phyloP scores from a whole-genome alignment of 345 rosid genomes.

The Brassica nigra region DNA sequence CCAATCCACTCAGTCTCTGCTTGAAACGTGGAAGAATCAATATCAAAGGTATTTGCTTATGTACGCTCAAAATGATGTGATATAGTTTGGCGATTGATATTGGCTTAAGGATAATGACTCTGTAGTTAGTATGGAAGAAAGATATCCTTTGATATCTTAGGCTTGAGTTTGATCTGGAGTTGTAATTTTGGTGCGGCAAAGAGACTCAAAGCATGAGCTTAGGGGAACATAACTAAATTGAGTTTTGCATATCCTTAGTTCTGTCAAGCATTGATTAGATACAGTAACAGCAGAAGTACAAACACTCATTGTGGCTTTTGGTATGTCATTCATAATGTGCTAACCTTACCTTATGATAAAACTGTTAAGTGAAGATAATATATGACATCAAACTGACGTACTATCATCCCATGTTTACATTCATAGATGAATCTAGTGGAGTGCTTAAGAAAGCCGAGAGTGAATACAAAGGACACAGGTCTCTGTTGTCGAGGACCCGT shows the following conservation, averaged over 20 bases:
- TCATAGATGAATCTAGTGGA: conserved; percentile 82
- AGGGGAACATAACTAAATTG: neutral
- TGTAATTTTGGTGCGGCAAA: neutral
- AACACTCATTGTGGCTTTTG: conserved; percentile 71
- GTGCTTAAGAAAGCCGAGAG: conserved; percentile 80
- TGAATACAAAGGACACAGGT: conserved; percentile 93
- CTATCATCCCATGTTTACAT: neutral
- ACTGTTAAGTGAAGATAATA: conserved; percentile 12
- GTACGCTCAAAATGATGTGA: neutral
- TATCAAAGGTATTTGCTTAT: conserved; percentile 51
- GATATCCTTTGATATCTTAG: neutral
- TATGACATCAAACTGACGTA: neutral
- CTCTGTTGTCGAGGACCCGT: conserved; percentile 76
- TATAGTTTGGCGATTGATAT: too few species aligned
- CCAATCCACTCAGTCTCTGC: conserved; percentile 58
- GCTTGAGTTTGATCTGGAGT: conserved; percentile 2
- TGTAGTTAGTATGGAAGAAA: too few species aligned
- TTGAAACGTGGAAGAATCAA: conserved; percentile 70
- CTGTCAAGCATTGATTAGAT: conserved; percentile 2
- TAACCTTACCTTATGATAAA: neutral
- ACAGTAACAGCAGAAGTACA: conserved; percentile 57
- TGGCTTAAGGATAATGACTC: too few species aligned
- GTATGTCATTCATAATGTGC: conserved; percentile 49
- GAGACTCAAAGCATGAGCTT: neutral
- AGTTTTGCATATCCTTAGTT: conserved; percentile 6